Base-by-base conservation (phyloP, 2,329 filamentous ascomycete species). In the Fusarium sp. region DNA sequence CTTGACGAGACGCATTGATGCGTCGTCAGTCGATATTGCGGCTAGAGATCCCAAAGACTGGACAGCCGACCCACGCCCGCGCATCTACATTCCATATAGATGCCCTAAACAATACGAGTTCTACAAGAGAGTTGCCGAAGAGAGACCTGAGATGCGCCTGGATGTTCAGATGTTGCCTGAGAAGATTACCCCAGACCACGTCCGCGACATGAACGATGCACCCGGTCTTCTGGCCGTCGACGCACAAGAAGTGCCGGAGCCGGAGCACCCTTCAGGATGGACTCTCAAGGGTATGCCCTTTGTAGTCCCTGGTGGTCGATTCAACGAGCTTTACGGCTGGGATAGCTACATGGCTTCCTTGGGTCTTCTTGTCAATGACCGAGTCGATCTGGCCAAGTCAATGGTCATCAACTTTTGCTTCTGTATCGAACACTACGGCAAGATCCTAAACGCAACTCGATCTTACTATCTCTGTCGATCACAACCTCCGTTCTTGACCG, bases 291-390 rank as follows among this genome's bases (percentile, higher is more conserved):
- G 96, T 5, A 85, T 97, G 62, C 95, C 96, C 0, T 99, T 98
- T 75, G 94, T 98, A n/a, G 96, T 99, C 5, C 96, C 96, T 0
- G 96, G 96, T 64, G 96, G 96, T 25, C 90, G 96, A 30, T 99
- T 99, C 89, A 99, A 99, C 81, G 96, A 99, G 80, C 83, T 99
- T 24, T 99, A 99, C 78, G 95, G 95, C 48, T 99, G 96, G 96
- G 96, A 99, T 81, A 98, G 94, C 79, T 99, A 98, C 84, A 98
- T 99, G 94, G 93, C 95, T 79, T 96, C 95, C 7, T 85, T 98
- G 5, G 96, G 96, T 20, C 86, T 99, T 62, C 84, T 98, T 63
- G 89, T 94, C 74, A 94, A 95, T 77, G 92, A 96, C 77, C 90
- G 93, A 63, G 90, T 94, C 24, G 90, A 98, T 75, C 83, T 98